Base-by-base conservation (phyloP, 441 rosid genomes). In the Corymbia citriodora region DNA sequence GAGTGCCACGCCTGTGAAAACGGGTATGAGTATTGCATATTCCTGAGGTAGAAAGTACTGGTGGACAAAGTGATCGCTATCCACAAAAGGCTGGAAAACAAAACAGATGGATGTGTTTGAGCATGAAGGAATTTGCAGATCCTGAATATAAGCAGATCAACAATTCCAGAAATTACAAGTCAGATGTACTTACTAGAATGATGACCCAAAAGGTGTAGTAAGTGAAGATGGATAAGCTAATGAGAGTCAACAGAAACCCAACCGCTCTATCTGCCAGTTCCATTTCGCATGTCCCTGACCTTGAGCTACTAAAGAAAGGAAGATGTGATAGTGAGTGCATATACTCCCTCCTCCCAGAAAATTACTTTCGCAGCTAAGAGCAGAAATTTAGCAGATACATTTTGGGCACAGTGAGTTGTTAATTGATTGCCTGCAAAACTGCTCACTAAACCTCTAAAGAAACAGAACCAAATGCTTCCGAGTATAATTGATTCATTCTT, bases 191-290 rank as follows among this genome's bases (percentile, higher is more conserved):
- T 5, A 97, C 99, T 94, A 97, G 92, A 87, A 97, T 96, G 94
- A 97, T 96, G 92, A 95, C 98, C 99, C 99, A 97, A 89, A 97
- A 97, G 21, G 99, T 97, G 88, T 96, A 97, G 93, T 97, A 97
- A 15, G 97, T 96, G 95, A 97, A 97, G 88, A 96, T 95, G 65
- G 97, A 94, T 91, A 97, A 87, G 94, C 98, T 97, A 93, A 93
- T 93, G 19, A 94, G 89, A 40, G 98, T 92, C 68, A 98, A 87
- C 33, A 98, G 83, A 79, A 96, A 94, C 89, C 99, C 99, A 49
- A 97, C 96, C 40, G 95, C 97, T 90, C 96, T 94, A 92, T 97
- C 99, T 5, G 96, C 99, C 90, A 96, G 91, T 91, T 96, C 99
- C 99, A 97, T 98, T 92, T 90, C 14, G 90, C 85, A 79, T 79